Conservation (phyloP, 1,139 yeast species). For the Taiozyma onychis region DNA sequence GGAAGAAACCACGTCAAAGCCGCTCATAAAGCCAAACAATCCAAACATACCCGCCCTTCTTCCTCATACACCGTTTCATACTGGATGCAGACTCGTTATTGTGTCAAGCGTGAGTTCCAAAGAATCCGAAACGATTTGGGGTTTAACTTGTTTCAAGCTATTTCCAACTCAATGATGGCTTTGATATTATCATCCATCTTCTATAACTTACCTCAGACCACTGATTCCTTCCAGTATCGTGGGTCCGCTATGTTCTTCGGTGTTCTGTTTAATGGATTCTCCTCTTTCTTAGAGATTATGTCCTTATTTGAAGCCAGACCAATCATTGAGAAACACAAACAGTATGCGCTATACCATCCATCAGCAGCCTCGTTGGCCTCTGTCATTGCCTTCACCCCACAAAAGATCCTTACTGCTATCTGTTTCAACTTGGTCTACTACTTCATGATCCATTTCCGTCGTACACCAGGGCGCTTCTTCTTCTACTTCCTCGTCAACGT, state of each 20-base stretch:
- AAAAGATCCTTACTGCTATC: constrained; percentile 48
- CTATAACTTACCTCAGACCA: constrained; percentile 46
- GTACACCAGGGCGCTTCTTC: constrained; percentile 66
- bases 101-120: constrained; percentile 56
- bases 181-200: constrained; percentile 70
- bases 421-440: constrained; percentile 59
- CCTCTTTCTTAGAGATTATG: constrained; percentile 69
- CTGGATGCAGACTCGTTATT: constrained; percentile 55
- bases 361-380: constrained; percentile 74
- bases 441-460: constrained; percentile 61
- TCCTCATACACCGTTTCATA: constrained; percentile 68
- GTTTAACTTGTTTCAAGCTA: constrained; percentile 50
- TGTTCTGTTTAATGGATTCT: constrained; percentile 69
- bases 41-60: constrained; percentile 51
- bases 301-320: constrained; percentile 69
- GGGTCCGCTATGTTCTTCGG: constrained; percentile 76
- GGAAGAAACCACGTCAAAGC: constrained; percentile 30
- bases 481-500: constrained; percentile 52
- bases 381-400: constrained; percentile 61
- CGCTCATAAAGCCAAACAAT: constrained; percentile 56
- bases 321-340: constrained; percentile 73
- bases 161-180: constrained; percentile 65
- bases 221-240: constrained; percentile 58
- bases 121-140: constrained; percentile 65
- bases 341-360: constrained; percentile 71